Evolutionary conservation across 176 grass and related monocot species (phyloP).

Genomic region (Bromus sterilis): DNA sequence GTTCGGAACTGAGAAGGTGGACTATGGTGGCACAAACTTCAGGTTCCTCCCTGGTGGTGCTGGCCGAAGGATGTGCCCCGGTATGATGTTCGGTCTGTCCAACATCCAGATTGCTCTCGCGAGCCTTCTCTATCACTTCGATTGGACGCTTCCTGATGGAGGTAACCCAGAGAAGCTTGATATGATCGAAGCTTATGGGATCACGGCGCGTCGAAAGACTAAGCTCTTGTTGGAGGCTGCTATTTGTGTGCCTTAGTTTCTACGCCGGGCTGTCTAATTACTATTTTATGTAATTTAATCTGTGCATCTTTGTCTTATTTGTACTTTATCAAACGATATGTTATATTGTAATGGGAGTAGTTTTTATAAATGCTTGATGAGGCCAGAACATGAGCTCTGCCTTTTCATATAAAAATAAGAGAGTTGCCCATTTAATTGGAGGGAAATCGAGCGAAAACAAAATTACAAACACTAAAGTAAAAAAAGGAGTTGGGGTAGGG

Average conservation of each 20-base stretch:
- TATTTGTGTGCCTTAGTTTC: not conserved
- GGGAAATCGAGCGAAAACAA: no score
- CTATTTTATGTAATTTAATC: no score
- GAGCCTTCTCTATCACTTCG: conserved; percentile 21
- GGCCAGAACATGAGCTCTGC: no score
- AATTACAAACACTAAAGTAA: no score
- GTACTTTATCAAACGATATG: no score
- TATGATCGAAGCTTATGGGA: conserved; percentile 24
- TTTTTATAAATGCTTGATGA: no score
- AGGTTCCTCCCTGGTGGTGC: conserved; percentile 9
- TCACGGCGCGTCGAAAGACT: not conserved
- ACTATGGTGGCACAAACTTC: not conserved
- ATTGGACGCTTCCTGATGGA: conserved; percentile 6
- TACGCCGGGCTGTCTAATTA: no score
- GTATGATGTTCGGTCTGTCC: conserved; percentile 11
- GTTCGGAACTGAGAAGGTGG: not conserved
- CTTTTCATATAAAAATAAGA: no score
- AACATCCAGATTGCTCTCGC: conserved; percentile 5
- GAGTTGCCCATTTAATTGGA: no score
- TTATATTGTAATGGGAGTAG: no score
- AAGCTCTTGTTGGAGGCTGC: not conserved
- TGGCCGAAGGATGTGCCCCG: conserved; percentile 26
- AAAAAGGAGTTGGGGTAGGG: no score
- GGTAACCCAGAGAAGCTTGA: not conserved
- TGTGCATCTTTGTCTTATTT: no score